Conservation (phyloP, 1,284 basidiomycete genomes). For the Cutaneotrichosporon sp. region DNA sequence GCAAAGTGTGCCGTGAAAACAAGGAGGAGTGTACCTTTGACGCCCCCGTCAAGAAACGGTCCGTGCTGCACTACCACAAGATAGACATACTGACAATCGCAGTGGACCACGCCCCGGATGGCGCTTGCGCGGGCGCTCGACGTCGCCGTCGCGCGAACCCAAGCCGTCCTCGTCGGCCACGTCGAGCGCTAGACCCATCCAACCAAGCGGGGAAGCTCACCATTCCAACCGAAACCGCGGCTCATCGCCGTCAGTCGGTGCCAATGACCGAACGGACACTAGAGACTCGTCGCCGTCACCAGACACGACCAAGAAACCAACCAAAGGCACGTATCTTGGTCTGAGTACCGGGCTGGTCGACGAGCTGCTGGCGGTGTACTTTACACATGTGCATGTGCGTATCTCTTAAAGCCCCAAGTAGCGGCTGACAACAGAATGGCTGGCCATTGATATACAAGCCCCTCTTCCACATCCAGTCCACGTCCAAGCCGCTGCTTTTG, state of each 20-base stretch:
- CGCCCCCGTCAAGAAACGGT: constrained; percentile 28
- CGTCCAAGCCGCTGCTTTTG: constrained; percentile 30
- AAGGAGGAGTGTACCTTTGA: constrained; percentile 24
- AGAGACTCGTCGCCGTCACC: background rate
- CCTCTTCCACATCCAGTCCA: constrained; percentile 33
- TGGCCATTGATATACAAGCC: constrained; percentile 46
- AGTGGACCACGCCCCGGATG: constrained; percentile 12
- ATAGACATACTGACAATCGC: background rate
- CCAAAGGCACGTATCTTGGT: constrained; percentile 17
- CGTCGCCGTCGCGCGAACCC: background rate
- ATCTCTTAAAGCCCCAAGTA: background rate
- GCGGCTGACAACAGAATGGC: constrained; percentile 29
- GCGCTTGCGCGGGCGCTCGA: constrained; percentile 4
- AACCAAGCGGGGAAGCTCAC: no score
- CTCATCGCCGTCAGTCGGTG: no score
- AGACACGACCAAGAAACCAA: background rate
- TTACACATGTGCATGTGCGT: constrained; percentile 40
- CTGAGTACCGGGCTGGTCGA: constrained; percentile 26
- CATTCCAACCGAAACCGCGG: no score
- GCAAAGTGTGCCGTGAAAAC: constrained; percentile 26
- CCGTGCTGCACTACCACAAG: background rate
- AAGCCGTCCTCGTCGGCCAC: background rate
- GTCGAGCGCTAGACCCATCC: no score
- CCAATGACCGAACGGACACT: background rate
- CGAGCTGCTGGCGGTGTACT: constrained; percentile 35